Evolutionary conservation across 2,329 filamentous ascomycete species (phyloP), one percentile per base, ranked within the genome.

Genomic region (Lachnellula cervina): DNA sequence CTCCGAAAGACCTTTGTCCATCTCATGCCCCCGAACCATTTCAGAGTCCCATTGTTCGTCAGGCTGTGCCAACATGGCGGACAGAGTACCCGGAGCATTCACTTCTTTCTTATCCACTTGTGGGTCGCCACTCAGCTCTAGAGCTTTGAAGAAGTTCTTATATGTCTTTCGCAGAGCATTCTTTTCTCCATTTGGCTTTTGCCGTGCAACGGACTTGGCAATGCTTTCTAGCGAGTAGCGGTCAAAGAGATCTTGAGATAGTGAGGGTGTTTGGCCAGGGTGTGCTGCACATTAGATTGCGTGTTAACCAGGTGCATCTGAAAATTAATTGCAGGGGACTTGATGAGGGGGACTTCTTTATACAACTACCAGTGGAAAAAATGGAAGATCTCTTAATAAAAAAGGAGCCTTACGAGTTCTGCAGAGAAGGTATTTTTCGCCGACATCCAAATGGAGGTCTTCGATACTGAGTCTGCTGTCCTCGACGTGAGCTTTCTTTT

Each of bases 141-240:
- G 72, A 46, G 77, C 79, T 74, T 86, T 86, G 68, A 87, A 83
- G 62, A 86, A 81, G 51, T 82, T 82, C 70, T 87, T 87, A 74
- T 86, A 87, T 16, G 83, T 86, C 68, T 86, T 86, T 25, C 83
- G 78, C 49, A 87, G 74, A 60, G 80, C 81, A 66, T 86, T 86
- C 75, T 86, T 86, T 69, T 84, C 80, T 9, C 83, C 83, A 67
- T 84, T 84, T 14, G 82, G 81, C 66, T 84, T 81, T 52, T 80
- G 80, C 58, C 83, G 78, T 58, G 83, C 83, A 42, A 86, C 82
- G 61, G 83, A 80, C 55, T 79, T 77, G 56, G 83, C 83, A 54
- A 87, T 76, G 51, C 70, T 72, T 48, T 76, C 74, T 61, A 87
- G 71, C 64, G 75, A 74, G 70, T 82, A 87, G 66, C 78, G 74